Conservation (phyloP, 2,329 filamentous ascomycete species). For the Neopestalotiopsis clavispora region DNA sequence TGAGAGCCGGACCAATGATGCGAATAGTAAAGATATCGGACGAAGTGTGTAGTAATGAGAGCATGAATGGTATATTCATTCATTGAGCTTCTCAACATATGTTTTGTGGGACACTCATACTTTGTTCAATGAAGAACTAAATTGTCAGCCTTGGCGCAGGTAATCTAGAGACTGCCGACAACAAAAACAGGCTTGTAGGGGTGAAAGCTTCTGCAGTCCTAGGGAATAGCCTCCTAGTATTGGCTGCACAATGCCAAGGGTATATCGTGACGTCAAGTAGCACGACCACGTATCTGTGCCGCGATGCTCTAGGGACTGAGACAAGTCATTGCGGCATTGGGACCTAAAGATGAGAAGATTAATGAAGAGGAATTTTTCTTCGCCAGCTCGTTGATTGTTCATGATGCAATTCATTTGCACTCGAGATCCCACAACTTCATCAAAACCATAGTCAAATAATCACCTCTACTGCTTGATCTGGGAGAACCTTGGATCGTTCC, state of each 20-base stretch:
- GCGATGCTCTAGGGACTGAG: background rate
- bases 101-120: background rate
- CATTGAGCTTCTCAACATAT: background rate
- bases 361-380: too few relatives aligned
- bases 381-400: too few relatives aligned
- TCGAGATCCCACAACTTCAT: too few relatives aligned
- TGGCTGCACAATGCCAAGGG: background rate
- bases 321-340: too few relatives aligned
- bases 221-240: background rate
- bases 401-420: too few relatives aligned
- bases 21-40: background rate
- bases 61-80: too few relatives aligned
- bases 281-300: background rate
- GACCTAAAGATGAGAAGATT: too few relatives aligned
- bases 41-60: background rate
- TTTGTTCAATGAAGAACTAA: background rate
- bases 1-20: background rate
- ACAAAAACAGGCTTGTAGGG: background rate
- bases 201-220: background rate
- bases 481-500: too few relatives aligned
- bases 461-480: too few relatives aligned
- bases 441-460: too few relatives aligned
- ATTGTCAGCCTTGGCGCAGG: background rate
- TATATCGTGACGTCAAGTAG: background rate
- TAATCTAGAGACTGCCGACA: background rate